Evolutionary conservation across 208 protist species (phyloP), one percentile per base, ranked within the genome.

Genomic region (Leishmania tropica): DNA sequence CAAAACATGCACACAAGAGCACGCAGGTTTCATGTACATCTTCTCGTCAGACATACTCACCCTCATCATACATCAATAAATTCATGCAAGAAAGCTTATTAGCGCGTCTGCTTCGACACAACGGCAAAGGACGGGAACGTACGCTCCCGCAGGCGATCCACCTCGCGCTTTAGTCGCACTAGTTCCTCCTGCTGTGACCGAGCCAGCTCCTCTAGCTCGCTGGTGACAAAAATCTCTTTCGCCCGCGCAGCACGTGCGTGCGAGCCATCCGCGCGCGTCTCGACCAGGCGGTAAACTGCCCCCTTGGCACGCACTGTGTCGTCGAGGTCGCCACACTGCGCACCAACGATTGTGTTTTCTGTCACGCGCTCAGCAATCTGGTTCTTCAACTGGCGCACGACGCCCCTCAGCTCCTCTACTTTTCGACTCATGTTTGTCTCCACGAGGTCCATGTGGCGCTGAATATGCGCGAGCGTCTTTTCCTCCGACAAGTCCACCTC

Each of bases 81-180:
- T 3, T 21, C 8, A 31, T 15, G 28, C 68, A 74, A 53, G 13
- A 54, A 0, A 48, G 6, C 4, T 35, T 6, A n/a, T 76, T 84
- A 84, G 28, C 75, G 80, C 2, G 89, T 93, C 21, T 88, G 91
- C 82, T 96, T 97, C 5, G 93, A 96, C 11, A 98, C 96, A 53
- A 97, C 93, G 35, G 96, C 94, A 86, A 98, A 98, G 21, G 93
- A 97, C 10, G 96, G 96, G 80, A 98, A 98, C 51, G 95, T 97
- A 37, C 89, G 85, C 71, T 96, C 94, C 24, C 94, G 90, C 31
- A 98, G 85, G 4, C 92, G 90, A 73, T 98, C 95, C n/a, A 98
- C 85, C 74, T 97, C 94, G 21, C 75, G 81, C 76, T 97, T 98
- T 31, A 98, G 85, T 28, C 86, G 89, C 37, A 94, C 80, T 0